Conservation (phyloP, 2,329 filamentous ascomycete species). For the Huntiella moniliformis region DNA sequence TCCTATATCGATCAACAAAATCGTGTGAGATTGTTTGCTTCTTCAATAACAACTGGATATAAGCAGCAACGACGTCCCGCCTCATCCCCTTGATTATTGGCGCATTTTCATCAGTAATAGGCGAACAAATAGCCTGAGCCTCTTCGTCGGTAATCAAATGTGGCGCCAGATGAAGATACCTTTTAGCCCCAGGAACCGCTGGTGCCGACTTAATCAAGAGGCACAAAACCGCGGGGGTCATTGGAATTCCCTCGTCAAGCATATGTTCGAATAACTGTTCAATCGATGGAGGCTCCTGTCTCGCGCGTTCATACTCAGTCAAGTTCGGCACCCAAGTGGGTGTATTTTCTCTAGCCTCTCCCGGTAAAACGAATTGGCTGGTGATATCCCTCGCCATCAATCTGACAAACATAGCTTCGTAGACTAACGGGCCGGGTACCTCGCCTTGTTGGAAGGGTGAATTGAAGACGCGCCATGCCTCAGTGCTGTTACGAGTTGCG, state of each 20-base stretch:
- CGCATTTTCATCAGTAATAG: conserved; percentile 4
- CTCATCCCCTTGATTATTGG: conserved; percentile 5
- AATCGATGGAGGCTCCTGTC: conserved; percentile 40
- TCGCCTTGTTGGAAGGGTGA: conserved; percentile 19
- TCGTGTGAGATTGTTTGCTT: conserved; percentile 8
- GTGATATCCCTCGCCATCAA: conserved; percentile 22
- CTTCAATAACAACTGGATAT: conserved; percentile 10
- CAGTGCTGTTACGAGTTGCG: conserved; percentile 40
- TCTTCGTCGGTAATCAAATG: conserved; percentile 5
- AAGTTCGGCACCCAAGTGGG: conserved; percentile 26
- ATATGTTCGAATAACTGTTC: conserved; percentile 41
- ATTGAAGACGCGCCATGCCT: conserved; percentile 38
- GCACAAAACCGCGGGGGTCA: conserved; percentile 30
- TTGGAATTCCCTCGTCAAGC: conserved; percentile 27
- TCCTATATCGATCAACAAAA: conserved; percentile 3
- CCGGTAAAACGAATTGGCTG: conserved; percentile 12
- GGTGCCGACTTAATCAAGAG: conserved; percentile 36
- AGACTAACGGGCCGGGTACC: conserved; percentile 27
- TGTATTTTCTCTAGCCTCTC: conserved; percentile 14
- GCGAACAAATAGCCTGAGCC: conserved; percentile 11
- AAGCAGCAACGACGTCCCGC: conserved; percentile 10
- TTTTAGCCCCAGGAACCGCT: conserved; percentile 13
- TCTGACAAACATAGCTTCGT: conserved; percentile 42
- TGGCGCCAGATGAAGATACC: conserved; percentile 1
- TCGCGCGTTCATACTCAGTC: conserved; percentile 45